phyloP scores from a whole-genome alignment of 2,329 filamentous ascomycete genomes.

The Aspergillus fructus region DNA sequence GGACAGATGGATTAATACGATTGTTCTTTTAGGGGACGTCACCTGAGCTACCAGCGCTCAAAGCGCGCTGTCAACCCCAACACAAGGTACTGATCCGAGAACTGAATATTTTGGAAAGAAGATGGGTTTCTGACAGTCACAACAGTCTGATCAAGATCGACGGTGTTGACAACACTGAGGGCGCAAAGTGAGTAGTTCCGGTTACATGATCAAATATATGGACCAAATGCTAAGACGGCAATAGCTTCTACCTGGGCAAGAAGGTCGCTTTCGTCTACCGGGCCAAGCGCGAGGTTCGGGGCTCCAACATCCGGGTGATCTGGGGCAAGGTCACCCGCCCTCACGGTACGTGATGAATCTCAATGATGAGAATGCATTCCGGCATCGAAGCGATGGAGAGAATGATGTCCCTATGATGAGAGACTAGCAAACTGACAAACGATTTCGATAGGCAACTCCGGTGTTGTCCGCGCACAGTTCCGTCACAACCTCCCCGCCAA shows the following conservation, averaged over 20 bases:
- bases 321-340: conserved; percentile 97
- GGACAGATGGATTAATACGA: conserved; percentile 35
- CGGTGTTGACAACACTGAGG: conserved; percentile 87
- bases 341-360: conserved; percentile 67
- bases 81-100: conserved; percentile 55
- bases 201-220: not conserved
- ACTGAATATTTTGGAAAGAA: conserved; percentile 1
- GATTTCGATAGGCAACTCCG: conserved; percentile 75
- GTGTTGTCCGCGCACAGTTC: conserved; percentile 98
- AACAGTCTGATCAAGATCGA: conserved; percentile 92
- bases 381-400: not conserved
- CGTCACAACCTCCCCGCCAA: conserved; percentile 90
- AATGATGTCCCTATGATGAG: not conserved
- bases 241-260: conserved; percentile 94
- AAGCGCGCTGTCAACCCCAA: conserved; percentile 88
- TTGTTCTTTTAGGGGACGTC: conserved; percentile 72
- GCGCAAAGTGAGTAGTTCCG: conserved; percentile 66
- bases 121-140: conserved; percentile 25
- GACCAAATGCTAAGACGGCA: conserved; percentile 23
- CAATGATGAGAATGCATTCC: not conserved
- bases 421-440: conserved; percentile 9
- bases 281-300: conserved; percentile 88
- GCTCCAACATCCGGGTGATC: conserved; percentile 98
- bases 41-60: conserved; percentile 96
- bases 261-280: conserved; percentile 99